These are phyloP conservation scores for Suillus cothurnatus DNA, from an alignment of 768 basidiomycete species.

Conservation along the genomic window DNA sequence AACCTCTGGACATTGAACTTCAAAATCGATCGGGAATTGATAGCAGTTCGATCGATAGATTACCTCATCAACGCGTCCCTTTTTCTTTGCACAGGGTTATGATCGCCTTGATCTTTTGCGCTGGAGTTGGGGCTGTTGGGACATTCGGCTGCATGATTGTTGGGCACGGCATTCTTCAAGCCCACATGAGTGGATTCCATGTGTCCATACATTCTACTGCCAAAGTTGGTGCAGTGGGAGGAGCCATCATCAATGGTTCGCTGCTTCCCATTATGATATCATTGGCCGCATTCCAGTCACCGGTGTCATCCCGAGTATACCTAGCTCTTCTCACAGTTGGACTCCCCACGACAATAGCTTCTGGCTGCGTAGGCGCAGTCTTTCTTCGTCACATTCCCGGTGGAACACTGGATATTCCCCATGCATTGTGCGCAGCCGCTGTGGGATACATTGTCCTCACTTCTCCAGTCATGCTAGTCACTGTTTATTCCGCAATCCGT, in stretches of 20 bases:
- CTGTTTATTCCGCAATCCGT: not conserved
- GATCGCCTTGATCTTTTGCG: not conserved
- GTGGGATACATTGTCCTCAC: constrained; percentile 9
- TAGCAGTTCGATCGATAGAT: not conserved
- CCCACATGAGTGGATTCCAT: constrained; percentile 2
- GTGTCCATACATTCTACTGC: constrained; percentile 5
- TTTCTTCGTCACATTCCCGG: constrained; percentile 7
- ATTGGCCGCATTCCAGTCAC: not conserved
- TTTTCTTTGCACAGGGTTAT: not conserved
- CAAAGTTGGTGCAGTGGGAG: constrained; percentile 6
- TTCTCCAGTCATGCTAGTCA: not conserved
- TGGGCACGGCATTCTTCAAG: constrained; percentile 8
- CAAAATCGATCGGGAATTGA: not conserved
- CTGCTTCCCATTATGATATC: not conserved
- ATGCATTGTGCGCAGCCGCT: constrained; percentile 4
- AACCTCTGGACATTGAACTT: not conserved
- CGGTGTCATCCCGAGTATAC: not conserved
- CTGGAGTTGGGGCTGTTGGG: not conserved
- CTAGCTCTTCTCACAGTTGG: not conserved
- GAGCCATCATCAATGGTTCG: not conserved
- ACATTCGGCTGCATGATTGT: constrained; percentile 4
- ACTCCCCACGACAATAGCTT: not conserved
- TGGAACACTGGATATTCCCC: constrained; percentile 8
- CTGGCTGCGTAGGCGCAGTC: not conserved
- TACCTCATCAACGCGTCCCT: not conserved